phyloP scores from a whole-genome alignment of 768 basidiomycete species.

The Tubosaeta sp. region DNA sequence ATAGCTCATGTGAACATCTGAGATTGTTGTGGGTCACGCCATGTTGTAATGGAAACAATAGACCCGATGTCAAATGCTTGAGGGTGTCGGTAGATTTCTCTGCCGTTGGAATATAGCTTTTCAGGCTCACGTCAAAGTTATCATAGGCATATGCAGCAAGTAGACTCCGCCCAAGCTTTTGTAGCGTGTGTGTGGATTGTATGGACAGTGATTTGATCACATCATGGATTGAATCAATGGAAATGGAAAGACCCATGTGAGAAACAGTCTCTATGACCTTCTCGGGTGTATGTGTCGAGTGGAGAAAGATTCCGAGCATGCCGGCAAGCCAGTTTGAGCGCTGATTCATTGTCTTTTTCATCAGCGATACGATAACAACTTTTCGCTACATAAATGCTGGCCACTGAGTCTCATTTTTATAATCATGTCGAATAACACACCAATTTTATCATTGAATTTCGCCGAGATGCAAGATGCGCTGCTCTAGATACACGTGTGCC shows the following conservation, averaged over 20 bases:
- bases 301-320: slow-evolving; percentile 1
- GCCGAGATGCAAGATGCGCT: neutral
- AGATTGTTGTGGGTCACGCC: neutral
- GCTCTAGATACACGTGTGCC: neutral
- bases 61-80: neutral
- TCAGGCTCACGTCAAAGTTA: slow-evolving; percentile 3
- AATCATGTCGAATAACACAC: neutral
- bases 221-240: neutral
- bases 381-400: neutral
- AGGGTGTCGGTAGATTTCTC: neutral
- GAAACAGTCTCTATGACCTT: slow-evolving; percentile 2
- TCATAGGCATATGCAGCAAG: slow-evolving; percentile 3
- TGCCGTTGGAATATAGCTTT: neutral
- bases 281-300: neutral
- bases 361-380: neutral
- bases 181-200: neutral
- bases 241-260: neutral
- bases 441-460: neutral
- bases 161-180: neutral
- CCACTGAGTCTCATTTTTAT: too few relatives aligned
- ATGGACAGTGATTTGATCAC: neutral
- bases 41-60: neutral
- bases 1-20: neutral
- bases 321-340: neutral
- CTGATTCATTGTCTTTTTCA: neutral